These are phyloP conservation scores for Sporothrix brasiliensis DNA, from an alignment of 2,329 filamentous ascomycete genomes.

Conservation along the genomic window DNA sequence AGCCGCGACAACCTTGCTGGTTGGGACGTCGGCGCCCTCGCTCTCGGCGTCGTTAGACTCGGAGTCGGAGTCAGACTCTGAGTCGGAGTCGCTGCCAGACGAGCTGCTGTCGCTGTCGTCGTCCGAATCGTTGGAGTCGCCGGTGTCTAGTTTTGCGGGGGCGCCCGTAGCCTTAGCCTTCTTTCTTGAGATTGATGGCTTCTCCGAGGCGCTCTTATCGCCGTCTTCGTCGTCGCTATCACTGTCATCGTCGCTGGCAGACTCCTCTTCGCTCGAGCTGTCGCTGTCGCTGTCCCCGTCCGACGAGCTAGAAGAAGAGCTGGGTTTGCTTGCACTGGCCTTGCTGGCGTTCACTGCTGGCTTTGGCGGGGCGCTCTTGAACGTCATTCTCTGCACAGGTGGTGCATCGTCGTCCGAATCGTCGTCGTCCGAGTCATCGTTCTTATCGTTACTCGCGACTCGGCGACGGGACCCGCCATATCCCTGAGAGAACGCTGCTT, in stretches of 20 bases:
- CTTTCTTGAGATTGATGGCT: not conserved
- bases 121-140: not conserved
- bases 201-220: not conserved
- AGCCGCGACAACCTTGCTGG: not conserved
- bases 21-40: not conserved
- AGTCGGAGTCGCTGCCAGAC: not conserved
- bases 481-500: not conserved
- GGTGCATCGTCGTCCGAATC: not conserved
- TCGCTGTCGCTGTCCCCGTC: not conserved
- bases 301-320: not conserved
- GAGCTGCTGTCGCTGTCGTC: not conserved
- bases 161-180: not conserved
- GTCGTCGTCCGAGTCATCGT: not conserved
- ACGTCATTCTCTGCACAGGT: not conserved
- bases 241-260: not conserved
- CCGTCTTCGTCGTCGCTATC: slow-evolving; percentile 7
- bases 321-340: not conserved
- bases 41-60: slow-evolving; percentile 11
- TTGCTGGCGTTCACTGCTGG: not conserved
- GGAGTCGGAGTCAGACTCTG: not conserved
- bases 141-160: not conserved
- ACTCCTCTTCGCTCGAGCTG: not conserved
- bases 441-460: not conserved
- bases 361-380: slow-evolving; percentile 12
- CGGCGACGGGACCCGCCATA: not conserved